Base-by-base conservation (phyloP, 768 basidiomycete genomes). In the Stropharia rugosoannulata region DNA sequence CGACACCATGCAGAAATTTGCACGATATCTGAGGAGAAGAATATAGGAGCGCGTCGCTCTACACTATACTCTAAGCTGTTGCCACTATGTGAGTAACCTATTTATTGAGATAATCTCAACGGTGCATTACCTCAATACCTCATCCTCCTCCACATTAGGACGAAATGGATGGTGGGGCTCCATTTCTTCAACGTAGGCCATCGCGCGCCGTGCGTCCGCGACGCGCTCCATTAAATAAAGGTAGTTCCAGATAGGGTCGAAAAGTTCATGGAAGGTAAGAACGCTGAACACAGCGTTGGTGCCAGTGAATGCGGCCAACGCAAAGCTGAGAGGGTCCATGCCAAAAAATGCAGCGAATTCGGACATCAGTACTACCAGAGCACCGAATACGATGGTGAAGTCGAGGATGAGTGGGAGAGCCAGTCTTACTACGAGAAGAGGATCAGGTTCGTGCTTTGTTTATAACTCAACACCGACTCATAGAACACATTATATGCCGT, bases 311-410 rank as follows among this genome's bases (percentile, higher is more conserved):
- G 55, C 40, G 5, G 61, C 39, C 32, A 62, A 22, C 18, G 54
- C 27, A 27, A 59, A 57, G 15, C 37, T 57, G 7, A 62, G 37
- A 4, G 55, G 58, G 35, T 62, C 58, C 61, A 62, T 57, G 12
- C 61, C 61, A 8, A 59, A 43, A 6, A 62, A 43, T 5, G 11
- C 15, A 16, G 16, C 16, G 16, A 19, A 8, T 7, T 16, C n/a
- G n/a, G 42, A 16, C 42, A 18, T 43, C 42, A 43, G 10, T 19
- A 22, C 42, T 43, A 16, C 42, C 42, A 43, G 42, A 43, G 42
- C 42, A 43, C 18, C 22, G 42, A 18, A 18, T 22, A 16, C 16
- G n/a, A 43, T 16, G 10, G 42, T 22, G 42, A 43, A 16, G 42
- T 4, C 42, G 16, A 22, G 15, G 18, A 4, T 10, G 10, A n/a